Conservation (phyloP, 2,329 filamentous ascomycete genomes). For the Chaetomium strumarium region DNA sequence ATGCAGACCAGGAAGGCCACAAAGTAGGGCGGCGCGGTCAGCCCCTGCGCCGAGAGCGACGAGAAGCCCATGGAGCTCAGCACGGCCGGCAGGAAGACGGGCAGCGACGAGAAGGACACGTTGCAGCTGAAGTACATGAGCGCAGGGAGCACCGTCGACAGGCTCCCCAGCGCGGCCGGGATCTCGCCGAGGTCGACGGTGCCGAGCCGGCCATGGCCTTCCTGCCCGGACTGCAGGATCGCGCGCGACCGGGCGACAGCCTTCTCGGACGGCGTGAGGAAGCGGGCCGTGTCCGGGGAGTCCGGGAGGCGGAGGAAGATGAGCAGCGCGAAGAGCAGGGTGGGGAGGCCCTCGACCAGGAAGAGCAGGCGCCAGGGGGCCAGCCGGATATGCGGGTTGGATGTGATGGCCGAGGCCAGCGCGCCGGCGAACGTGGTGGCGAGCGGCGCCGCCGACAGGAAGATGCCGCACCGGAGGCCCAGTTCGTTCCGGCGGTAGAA, state of each 20-base stretch:
- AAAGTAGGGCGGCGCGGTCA: conserved; percentile 67
- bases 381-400: conserved; percentile 43
- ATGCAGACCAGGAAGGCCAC: conserved; percentile 60
- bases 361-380: conserved; percentile 61
- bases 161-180: conserved; percentile 39
- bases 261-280: conserved; percentile 41
- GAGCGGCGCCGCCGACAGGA: conserved; percentile 61
- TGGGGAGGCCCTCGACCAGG: conserved; percentile 59
- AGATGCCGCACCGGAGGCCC: conserved; percentile 59
- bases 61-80: conserved; percentile 61
- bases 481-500: conserved; percentile 53
- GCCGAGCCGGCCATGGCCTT: conserved; percentile 42
- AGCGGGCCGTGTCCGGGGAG: conserved; percentile 24
- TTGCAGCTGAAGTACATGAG: conserved; percentile 56
- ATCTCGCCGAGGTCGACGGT: conserved; percentile 42
- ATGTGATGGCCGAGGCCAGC: conserved; percentile 59
- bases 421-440: conserved; percentile 62
- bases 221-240: conserved; percentile 46
- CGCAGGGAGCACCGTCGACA: conserved; percentile 46
- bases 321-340: conserved; percentile 46
- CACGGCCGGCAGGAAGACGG: conserved; percentile 60
- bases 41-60: conserved; percentile 60
- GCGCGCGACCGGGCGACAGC: conserved; percentile 49
- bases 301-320: conserved; percentile 51
- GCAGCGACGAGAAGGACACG: conserved; percentile 59